A percentile compares a stretch with the other conserved stretches of the same genome.
These are phyloP conservation scores for Thalassiosira pacifica DNA, from an alignment of 352 stramenopile species.

Conservation along the genomic window DNA sequence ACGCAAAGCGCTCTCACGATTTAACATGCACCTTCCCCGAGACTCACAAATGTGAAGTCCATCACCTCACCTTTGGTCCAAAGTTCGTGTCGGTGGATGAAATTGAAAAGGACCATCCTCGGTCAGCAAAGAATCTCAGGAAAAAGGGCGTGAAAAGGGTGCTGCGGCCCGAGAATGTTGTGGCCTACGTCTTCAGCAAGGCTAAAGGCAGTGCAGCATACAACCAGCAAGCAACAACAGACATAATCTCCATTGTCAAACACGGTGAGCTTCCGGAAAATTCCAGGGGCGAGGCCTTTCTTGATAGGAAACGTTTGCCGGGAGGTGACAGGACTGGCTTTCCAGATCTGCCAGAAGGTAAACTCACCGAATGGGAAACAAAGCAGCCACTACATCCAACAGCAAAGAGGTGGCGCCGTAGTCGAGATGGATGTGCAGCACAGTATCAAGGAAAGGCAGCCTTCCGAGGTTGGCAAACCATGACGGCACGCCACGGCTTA, in stretches of 20 bases:
- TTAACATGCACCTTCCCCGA: slow-evolving; percentile 3
- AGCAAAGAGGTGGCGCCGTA: not conserved
- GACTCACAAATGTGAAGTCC: slow-evolving; percentile 12
- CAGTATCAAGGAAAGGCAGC: slow-evolving; percentile 2
- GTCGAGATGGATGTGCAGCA: not conserved
- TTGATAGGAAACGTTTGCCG: not conserved
- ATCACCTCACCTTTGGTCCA: not conserved
- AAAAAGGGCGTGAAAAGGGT: not conserved
- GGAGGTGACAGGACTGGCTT: not conserved
- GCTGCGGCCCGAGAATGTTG: not conserved
- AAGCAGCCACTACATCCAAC: not conserved
- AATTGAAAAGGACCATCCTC: not conserved
- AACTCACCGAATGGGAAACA: not conserved
- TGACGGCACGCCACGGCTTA: not conserved
- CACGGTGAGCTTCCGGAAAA: not conserved
- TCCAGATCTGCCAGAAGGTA: not conserved
- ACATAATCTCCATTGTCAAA: slow-evolving; percentile 2
- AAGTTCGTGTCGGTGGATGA: slow-evolving; percentile 5
- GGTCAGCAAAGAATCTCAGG: not conserved
- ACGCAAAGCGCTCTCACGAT: not conserved
- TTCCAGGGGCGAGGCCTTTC: not conserved
- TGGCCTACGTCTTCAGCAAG: slow-evolving; percentile 1
- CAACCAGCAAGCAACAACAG: not conserved
- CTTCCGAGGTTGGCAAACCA: slow-evolving; percentile 8
- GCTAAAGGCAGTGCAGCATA: not conserved